Evolutionary conservation across 768 basidiomycete species (phyloP), one percentile per base, ranked within the genome.

Genomic region (Hypholoma sublateritium): DNA sequence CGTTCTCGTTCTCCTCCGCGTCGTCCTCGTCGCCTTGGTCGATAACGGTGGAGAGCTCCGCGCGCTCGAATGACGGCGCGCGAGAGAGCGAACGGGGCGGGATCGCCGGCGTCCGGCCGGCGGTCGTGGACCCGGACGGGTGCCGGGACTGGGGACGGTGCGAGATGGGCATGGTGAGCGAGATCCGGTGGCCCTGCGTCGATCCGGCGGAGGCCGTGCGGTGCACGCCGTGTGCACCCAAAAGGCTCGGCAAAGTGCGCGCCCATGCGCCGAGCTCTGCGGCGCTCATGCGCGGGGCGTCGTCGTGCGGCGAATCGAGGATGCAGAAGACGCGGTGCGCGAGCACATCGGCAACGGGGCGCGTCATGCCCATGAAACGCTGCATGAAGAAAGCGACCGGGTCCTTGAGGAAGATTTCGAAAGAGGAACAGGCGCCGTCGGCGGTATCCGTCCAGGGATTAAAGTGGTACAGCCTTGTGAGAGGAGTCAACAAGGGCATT

Each of bases 361-460:
- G 74, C 17, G 91, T 93, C 91, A 93, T 93, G 57, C 92, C 96
- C 19, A 89, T 80, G 75, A 98, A 98, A 55, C 95, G 86, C 56
- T 83, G 78, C 78, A 95, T 84, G 74, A 99, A 90, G 74, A 98
- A 99, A 39, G 79, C 79, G 74, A 88, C 80, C 28, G 93, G 93
- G 59, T 91, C 83, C 56, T 80, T 80, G 62, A 85, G 85, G 76
- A 87, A 98, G 21, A 84, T 77, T 62, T 85, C 83, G 71, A 98
- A 99, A 45, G 93, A 92, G 35, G 83, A 74, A 70, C 90, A 90
- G 60, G 82, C 84, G 64, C 88, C 91, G 60, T 88, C 81, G 32
- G 87, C 82, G 1, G 96, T 96, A 69, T 98, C 96, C 44, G 91
- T 91, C 97, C 97, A 99, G 24, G 96, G 96, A 72, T 98, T 98